A percentile compares a stretch with the other conserved stretches of the same genome.
These are phyloP conservation scores for Echinochloa phyllopogon DNA, from an alignment of 176 grass and related monocot species.

Conservation along the genomic window DNA sequence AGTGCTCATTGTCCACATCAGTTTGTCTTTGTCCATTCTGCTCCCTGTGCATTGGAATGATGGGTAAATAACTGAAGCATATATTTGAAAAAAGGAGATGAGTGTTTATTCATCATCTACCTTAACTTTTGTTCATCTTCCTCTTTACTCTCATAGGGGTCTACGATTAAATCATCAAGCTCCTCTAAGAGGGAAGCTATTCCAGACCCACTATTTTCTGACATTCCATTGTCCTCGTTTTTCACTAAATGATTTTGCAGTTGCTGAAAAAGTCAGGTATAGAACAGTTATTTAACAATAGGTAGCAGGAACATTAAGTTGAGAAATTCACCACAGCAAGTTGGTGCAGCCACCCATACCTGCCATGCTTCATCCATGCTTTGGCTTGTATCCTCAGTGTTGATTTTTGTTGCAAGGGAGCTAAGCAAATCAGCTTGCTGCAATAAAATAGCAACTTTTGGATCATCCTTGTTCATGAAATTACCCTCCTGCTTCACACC, in stretches of 20 bases:
- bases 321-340: slow-evolving; percentile 11
- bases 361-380: slow-evolving; percentile 96
- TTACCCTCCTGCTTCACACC: slow-evolving; percentile 51
- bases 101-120: slow-evolving; percentile 46
- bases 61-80: slow-evolving; percentile 24
- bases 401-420: slow-evolving; percentile 87
- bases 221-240: slow-evolving; percentile 67
- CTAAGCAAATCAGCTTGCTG: slow-evolving; percentile 85
- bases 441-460: slow-evolving; percentile 85
- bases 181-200: slow-evolving; percentile 74
- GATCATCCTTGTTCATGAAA: slow-evolving; percentile 81
- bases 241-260: slow-evolving; percentile 78
- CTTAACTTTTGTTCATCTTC: slow-evolving; percentile 57
- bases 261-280: slow-evolving; percentile 56
- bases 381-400: slow-evolving; percentile 65
- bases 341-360: slow-evolving; percentile 58
- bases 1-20: slow-evolving; percentile 26
- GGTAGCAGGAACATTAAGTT: neutral
- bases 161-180: slow-evolving; percentile 85
- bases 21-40: slow-evolving; percentile 40
- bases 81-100: slow-evolving; percentile 25
- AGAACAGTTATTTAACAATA: slow-evolving; percentile 13
- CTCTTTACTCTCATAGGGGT: slow-evolving; percentile 70
- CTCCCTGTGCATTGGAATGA: slow-evolving; percentile 37
- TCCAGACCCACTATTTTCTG: slow-evolving; percentile 63